Evolutionary conservation across 805 yeast species (phyloP), one percentile per base, ranked within the genome.

Genomic region (Torulaspora microellipsoides): DNA sequence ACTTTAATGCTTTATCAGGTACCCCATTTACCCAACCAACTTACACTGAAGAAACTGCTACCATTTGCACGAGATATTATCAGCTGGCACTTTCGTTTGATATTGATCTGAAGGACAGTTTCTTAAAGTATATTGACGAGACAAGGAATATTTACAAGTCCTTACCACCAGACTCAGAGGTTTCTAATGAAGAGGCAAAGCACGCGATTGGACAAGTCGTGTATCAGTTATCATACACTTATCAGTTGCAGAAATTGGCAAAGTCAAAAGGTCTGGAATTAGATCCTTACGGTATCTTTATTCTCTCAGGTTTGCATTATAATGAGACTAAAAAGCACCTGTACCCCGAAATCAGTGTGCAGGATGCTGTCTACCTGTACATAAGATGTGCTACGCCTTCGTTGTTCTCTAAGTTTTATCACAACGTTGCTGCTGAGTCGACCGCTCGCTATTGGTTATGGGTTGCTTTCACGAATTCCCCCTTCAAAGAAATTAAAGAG

Each of bases 21-120:
- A 55, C 45, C 12, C 43, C 52, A 38, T 51, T 57, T 31, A 43
- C 54, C 39, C 47, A 64, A 17, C 32, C 66, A 33, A 51, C 38
- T 7, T 52, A 43, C 37, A 51, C 56, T 41, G 51, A 52, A 34
- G 51, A 54, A 27, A 48, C 52, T 0, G 65, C 57, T 45, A 71
- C 67, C 20, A 55, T 68, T 23, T 62, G 62, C 36, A 62, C 58
- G 7, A 67, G 83, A 38, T 60, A 68, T n/a, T 62, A 69, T 29
- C 72, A 72, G 41, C 66, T 88, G 46, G 74, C 84, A 0, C 56
- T 70, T 27, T 78, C 93, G 3, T 77, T 76, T 62, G 98, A 90
- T 62, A 56, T 87, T 40, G 78, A 82, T 40, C 65, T 80, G 10
- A 65, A 64, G n/a, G 54, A 55, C 1, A 62, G 64, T 15, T 72